Conservation (phyloP, 805 yeast genomes). For the Alloascoidea africana region DNA sequence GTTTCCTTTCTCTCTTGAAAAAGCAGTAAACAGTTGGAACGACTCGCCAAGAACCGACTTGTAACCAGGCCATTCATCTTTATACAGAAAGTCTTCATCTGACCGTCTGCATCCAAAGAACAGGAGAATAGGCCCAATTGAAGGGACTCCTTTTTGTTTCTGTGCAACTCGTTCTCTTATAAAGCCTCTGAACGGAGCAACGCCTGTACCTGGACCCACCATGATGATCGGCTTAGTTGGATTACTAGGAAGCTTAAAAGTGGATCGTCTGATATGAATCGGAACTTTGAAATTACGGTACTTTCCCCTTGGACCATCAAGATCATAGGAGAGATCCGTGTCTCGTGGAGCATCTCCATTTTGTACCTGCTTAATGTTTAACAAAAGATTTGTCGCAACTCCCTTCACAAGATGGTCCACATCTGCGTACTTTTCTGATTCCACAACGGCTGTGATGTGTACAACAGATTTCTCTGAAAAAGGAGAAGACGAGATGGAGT, state of each 20-base stretch:
- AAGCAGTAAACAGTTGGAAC: constrained; percentile 70
- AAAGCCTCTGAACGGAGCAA: constrained; percentile 96
- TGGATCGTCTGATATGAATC: constrained; percentile 86
- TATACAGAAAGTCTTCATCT: constrained; percentile 71
- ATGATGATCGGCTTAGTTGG: constrained; percentile 73
- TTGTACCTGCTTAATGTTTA: constrained; percentile 49
- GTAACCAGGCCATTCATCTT: constrained; percentile 80
- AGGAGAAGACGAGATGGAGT: constrained; percentile 89
- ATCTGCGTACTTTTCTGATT: constrained; percentile 29
- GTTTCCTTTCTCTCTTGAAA: constrained; percentile 55
- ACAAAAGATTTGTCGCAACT: constrained; percentile 80
- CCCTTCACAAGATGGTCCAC: constrained; percentile 41
- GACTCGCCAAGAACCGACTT: constrained; percentile 37
- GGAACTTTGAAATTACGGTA: constrained; percentile 50
- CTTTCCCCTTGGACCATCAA: constrained; percentile 65
- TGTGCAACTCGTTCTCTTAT: constrained; percentile 69
- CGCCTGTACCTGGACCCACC: constrained; percentile 98
- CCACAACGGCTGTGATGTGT: constrained; percentile 88
- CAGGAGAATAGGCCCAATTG: constrained; percentile 61
- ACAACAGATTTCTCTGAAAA: constrained; percentile 57
- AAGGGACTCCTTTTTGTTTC: constrained; percentile 28
- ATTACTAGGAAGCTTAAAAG: constrained; percentile 84
- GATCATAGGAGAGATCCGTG: constrained; percentile 42
- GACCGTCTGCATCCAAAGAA: constrained; percentile 81
- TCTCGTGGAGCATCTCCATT: constrained; percentile 23